Conservation (phyloP, 225 moss, liverwort and hornwort genomes). For the Asterella californica region DNA sequence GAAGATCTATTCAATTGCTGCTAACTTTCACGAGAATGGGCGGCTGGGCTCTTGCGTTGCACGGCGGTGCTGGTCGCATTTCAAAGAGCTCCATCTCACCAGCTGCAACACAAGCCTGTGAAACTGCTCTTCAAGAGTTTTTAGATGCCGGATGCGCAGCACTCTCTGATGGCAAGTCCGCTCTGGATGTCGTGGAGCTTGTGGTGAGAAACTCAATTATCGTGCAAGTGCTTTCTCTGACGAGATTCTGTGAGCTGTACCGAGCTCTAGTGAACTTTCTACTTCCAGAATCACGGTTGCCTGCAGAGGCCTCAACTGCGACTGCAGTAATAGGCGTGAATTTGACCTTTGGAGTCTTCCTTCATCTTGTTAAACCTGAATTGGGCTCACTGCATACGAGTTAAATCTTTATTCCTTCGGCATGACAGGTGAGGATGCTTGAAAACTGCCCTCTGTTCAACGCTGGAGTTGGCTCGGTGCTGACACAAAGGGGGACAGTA, state of each 20-base stretch:
- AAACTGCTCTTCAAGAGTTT: slow-evolving; percentile 50
- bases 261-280: background rate
- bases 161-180: slow-evolving; percentile 48
- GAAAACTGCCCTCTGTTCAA: slow-evolving; percentile 76
- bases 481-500: slow-evolving; percentile 70
- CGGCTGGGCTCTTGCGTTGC: slow-evolving; percentile 83
- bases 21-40: slow-evolving; percentile 42
- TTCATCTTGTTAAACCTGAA: too few species aligned
- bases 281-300: background rate
- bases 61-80: slow-evolving; percentile 78
- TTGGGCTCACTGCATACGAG: background rate
- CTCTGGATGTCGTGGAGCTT: slow-evolving; percentile 75
- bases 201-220: slow-evolving; percentile 58
- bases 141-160: slow-evolving; percentile 58
- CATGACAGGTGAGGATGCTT: slow-evolving; percentile 59
- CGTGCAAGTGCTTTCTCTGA: background rate
- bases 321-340: too few species aligned
- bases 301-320: background rate
- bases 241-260: background rate
- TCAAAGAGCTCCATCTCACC: slow-evolving; percentile 52
- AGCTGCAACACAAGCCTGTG: slow-evolving; percentile 44
- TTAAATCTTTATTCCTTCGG: background rate
- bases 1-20: background rate
- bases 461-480: slow-evolving; percentile 75
- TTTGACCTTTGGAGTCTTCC: too few species aligned